These are phyloP conservation scores for Rhododendron griersonianum DNA, from an alignment of 148 eudicot genomes.

Conservation along the genomic window DNA sequence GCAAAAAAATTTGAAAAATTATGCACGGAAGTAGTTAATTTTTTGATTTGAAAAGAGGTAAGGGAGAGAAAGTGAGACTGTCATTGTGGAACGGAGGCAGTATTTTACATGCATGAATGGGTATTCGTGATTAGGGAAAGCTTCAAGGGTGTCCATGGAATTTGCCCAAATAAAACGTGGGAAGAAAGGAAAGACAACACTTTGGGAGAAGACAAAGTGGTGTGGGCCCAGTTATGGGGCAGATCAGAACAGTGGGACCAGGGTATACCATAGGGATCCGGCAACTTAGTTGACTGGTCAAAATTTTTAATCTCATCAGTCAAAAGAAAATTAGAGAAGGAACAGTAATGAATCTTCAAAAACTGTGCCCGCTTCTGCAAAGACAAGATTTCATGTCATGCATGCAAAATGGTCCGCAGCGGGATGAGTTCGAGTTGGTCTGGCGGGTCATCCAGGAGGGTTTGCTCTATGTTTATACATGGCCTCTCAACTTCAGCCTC, in stretches of 20 bases:
- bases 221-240: not conserved
- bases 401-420: not conserved
- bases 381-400: conserved; percentile 8
- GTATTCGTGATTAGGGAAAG: not conserved
- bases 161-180: not conserved
- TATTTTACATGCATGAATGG: not conserved
- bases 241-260: conserved; percentile 11
- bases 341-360: conserved; percentile 15
- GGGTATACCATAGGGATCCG: conserved; percentile 13
- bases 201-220: conserved; percentile 5
- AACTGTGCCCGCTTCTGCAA: conserved; percentile 18
- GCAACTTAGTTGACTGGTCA: conserved; percentile 25
- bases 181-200: not conserved
- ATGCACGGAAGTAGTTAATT: too few species aligned
- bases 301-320: not conserved
- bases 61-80: too few species aligned
- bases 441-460: too few species aligned
- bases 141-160: not conserved
- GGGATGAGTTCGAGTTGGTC: too few species aligned
- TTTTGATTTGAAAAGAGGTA: too few species aligned
- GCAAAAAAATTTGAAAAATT: too few species aligned
- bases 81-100: too few species aligned
- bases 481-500: too few species aligned
- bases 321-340: conserved; percentile 12
- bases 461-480: too few species aligned